These are phyloP conservation scores for Hericium erinaceus DNA, from an alignment of 768 basidiomycete genomes.

Conservation along the genomic window DNA sequence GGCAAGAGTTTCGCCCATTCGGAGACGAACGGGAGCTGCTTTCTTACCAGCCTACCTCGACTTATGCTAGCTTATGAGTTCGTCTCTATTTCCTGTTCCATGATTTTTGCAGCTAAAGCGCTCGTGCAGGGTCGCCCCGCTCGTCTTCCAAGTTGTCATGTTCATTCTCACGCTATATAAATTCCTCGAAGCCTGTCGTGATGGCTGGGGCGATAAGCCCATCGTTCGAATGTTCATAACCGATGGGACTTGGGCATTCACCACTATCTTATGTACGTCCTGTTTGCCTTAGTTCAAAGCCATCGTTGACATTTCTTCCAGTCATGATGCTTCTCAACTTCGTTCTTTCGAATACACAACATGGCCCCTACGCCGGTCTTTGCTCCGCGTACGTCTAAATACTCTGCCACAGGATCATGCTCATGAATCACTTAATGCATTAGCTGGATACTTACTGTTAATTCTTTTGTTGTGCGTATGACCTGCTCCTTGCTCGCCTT, in stretches of 20 bases:
- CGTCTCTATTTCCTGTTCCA: neutral
- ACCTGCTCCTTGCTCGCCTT: neutral
- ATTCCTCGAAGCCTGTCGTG: conserved; percentile 12
- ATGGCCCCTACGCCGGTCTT: conserved; percentile 17
- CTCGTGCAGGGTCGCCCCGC: conserved; percentile 14
- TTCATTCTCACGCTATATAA: conserved; percentile 17
- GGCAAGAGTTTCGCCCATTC: conserved; percentile 9
- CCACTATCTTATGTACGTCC: conserved; percentile 16
- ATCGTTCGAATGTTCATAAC: conserved; percentile 17
- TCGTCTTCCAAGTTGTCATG: conserved; percentile 18
- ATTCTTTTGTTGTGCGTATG: conserved; percentile 15
- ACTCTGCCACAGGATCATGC: neutral
- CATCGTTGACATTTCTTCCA: neutral
- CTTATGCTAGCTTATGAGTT: conserved; percentile 18
- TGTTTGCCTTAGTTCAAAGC: neutral
- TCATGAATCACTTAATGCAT: neutral
- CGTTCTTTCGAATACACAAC: conserved; percentile 15
- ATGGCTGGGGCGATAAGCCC: conserved; percentile 16
- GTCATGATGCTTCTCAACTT: conserved; percentile 18
- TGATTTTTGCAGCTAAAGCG: neutral
- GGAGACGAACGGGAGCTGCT: conserved; percentile 15
- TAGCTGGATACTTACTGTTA: conserved; percentile 19
- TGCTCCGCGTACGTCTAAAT: conserved; percentile 17
- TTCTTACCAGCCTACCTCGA: conserved; percentile 14
- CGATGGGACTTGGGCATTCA: conserved; percentile 22